A percentile compares a stretch with the other conserved stretches of the same genome.
phyloP scores from a whole-genome alignment of 805 yeast genomes.

The Cyberlindnera japonica region DNA sequence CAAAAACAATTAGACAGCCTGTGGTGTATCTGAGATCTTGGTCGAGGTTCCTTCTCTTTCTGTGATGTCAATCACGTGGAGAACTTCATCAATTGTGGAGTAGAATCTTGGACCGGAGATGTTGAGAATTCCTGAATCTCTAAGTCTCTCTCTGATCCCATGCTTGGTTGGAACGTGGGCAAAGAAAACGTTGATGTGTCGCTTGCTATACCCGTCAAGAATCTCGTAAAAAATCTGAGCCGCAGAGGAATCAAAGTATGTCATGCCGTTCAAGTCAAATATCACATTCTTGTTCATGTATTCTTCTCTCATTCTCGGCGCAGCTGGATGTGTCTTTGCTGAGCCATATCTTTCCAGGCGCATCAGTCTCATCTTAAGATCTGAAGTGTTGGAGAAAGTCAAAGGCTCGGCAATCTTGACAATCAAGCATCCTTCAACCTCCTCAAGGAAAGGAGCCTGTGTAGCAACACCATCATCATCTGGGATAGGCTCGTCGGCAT shows the following conservation, averaged over 20 bases:
- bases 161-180: conserved; percentile 52
- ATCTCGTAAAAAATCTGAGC: conserved; percentile 66
- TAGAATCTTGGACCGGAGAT: conserved; percentile 28
- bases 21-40: conserved; percentile 1
- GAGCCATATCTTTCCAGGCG: conserved; percentile 79
- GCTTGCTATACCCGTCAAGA: conserved; percentile 48
- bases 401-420: conserved; percentile 85
- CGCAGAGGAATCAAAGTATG: conserved; percentile 74
- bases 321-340: conserved; percentile 70
- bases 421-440: conserved; percentile 68
- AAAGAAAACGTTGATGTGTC: conserved; percentile 56
- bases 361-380: conserved; percentile 59
- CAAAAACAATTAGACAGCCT: conserved; percentile 1
- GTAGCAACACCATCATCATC: conserved; percentile 18
- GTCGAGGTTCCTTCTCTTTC: conserved; percentile 4
- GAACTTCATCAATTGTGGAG: conserved; percentile 24
- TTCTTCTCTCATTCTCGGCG: conserved; percentile 45
- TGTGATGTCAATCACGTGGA: conserved; percentile 18
- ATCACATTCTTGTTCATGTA: conserved; percentile 54
- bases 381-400: conserved; percentile 82
- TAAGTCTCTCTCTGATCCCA: conserved; percentile 47
- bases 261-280: conserved; percentile 80
- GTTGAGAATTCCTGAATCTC: conserved; percentile 50
- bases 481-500: conserved; percentile 61
- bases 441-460: conserved; percentile 30